Evolutionary conservation across 2,329 filamentous ascomycete genomes (phyloP).

Genomic region (Triangularia setosa): DNA sequence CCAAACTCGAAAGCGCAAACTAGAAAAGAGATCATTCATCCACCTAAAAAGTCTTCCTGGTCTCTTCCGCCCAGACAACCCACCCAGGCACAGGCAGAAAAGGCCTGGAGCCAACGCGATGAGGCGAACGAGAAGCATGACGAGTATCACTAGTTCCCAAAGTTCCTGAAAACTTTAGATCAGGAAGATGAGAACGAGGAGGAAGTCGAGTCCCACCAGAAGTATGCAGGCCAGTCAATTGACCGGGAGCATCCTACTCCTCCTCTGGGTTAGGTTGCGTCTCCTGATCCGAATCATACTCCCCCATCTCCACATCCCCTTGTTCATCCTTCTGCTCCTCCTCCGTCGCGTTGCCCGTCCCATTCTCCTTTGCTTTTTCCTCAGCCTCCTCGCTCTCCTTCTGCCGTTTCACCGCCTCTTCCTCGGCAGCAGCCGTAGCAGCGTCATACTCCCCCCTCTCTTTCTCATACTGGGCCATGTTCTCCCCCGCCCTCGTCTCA

Average conservation of each 20-base stretch:
- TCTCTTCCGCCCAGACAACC: no score
- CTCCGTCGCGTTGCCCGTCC: constrained; percentile 14
- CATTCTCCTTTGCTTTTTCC: constrained; percentile 18
- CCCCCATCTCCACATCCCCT: constrained; percentile 48
- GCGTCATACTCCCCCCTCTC: constrained; percentile 39
- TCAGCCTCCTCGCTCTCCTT: constrained; percentile 30
- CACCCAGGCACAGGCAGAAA: no score
- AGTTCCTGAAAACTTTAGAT: no score
- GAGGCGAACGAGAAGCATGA: no score
- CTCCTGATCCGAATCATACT: constrained; percentile 38
- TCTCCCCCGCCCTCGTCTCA: constrained; percentile 40
- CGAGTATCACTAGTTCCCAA: no score
- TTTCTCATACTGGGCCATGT: constrained; percentile 40
- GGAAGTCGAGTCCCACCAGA: no score
- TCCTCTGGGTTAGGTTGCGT: constrained; percentile 9
- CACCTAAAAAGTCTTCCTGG: no score
- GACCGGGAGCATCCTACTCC: not conserved
- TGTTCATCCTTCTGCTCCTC: not conserved
- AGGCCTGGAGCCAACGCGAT: no score
- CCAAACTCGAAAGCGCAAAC: not conserved
- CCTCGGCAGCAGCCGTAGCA: constrained; percentile 8
- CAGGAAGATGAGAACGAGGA: no score
- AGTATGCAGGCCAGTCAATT: no score
- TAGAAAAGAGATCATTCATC: no score
- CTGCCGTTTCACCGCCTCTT: not conserved